Evolutionary conservation across 257 asterid genomes (phyloP), one percentile per base, ranked within the genome.

Genomic region (Solanum okadae): DNA sequence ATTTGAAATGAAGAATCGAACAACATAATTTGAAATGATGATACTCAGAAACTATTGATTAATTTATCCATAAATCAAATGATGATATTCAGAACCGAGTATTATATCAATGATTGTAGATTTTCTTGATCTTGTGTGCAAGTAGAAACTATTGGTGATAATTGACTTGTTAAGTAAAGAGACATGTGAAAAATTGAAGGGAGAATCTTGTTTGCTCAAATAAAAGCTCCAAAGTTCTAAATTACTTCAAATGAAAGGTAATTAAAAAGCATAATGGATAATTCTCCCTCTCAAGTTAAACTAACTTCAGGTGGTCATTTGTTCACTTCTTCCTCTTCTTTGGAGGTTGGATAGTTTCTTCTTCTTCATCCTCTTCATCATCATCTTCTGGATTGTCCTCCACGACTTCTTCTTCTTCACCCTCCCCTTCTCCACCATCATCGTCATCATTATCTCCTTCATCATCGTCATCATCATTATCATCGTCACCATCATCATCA

Each of bases 271-370:
- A 29, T 29, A 31, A 46, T 49, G 37, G 25, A 31, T 82, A 18
- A 18, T 29, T 82, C 44, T 31, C 86, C 86, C 20, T 40, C 63
- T 49, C 44, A 82, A 82, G 70, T 29, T 49, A 81, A 81, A 29
- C 85, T 15, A 49, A 82, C 16, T 31, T 46, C 70, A 29, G 42
- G 22, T 81, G 37, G 40, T 46, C 27, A 75, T 22, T 49, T 11
- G 84, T 91, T 94, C 92, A 95, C 95, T 93, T 94, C 94, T 95
- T 95, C 89, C 98, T 93, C 94, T 95, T 95, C 92, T 94, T 95
- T 2, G 97, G 98, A 14, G 98, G 98, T 89, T 94, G 97, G 89
- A 93, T 91, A 37, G 93, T 90, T 92, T 92, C 97, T 6, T 94
- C 97, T n/a, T 93, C 95, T 1, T 94, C 97, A 0, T 95, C 96